Evolutionary conservation across 495 filamentous ascomycete genomes (phyloP).

Genomic region (Talaromyces nanjingensis): DNA sequence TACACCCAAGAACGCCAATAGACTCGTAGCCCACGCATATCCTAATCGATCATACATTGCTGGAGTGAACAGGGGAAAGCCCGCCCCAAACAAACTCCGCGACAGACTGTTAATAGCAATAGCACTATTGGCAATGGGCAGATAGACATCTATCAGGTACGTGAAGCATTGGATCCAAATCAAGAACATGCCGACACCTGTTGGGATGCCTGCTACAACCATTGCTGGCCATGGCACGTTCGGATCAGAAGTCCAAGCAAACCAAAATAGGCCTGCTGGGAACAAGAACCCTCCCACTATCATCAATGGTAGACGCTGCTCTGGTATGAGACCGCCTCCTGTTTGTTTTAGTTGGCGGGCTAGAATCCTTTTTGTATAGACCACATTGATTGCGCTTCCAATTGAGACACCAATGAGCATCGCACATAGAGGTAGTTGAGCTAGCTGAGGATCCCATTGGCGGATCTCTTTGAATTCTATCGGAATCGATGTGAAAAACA

Average conservation of each 20-base stretch:
- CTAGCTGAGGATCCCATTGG: not conserved
- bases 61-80: constrained; percentile 10
- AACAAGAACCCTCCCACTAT: not conserved
- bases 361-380: not conserved
- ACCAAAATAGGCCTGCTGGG: not conserved
- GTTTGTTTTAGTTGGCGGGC: not conserved
- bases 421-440: not conserved
- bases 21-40: constrained; percentile 8
- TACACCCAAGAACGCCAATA: constrained; percentile 7
- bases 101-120: not conserved
- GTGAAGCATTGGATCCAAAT: not conserved
- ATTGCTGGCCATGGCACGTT: not conserved
- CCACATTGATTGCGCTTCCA: not conserved
- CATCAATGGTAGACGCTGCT: not conserved
- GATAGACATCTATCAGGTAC: not conserved
- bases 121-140: not conserved
- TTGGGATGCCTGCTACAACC: not conserved
- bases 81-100: constrained; percentile 4
- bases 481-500: not conserved
- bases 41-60: not conserved
- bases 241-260: not conserved
- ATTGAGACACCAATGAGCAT: not conserved
- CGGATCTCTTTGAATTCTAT: not conserved
- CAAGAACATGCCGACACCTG: not conserved
- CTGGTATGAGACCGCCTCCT: not conserved